Evolutionary conservation across 176 grass and related monocot species (phyloP), one percentile per base, ranked within the genome.

Genomic region (Aegilops speltoides): DNA sequence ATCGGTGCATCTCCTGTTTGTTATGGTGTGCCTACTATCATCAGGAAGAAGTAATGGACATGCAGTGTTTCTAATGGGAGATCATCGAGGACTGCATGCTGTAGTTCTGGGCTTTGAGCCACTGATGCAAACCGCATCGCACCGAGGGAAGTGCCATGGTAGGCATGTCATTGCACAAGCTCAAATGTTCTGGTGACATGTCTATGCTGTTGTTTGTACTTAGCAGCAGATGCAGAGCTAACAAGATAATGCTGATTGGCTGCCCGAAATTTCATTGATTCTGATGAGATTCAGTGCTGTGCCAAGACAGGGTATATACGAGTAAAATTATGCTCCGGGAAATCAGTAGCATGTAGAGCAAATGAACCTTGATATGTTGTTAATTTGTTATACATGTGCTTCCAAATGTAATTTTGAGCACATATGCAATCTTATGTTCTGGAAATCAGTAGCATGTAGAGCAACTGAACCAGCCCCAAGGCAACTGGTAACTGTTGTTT

Each of bases 1-100:
- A 93, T 93, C 40, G 96, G 93, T 9, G 93, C 92, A 19, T 79
- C 93, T 79, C 96, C 96, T 45, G 96, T 98, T 86, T 98, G 96
- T 61, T 98, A 98, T 34, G 96, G 96, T 4, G 85, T 98, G 69
- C 96, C 93, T 1, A 96, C 94, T 34, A 38, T 94, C 34, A 92
- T 91, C 68, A 87, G 50, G 74, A 95, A 90, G 79, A 93, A 89
- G 73, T 80, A 85, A 77, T 23, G 17, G 7, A 6, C 41, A 43
- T 43, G 41, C 2, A 6, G 32, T 82, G 43, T 50, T 50, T 83
- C 19, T 12, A 11, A 23, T 37, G 41, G n/a, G n/a, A 68, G 63
- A 81, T 68, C 13, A 56, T 59, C 23, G 46, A 50, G 86, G 79
- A 64, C 20, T 4, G 5, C 29, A 9, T 45, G 19, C 86, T 29